Base-by-base conservation (phyloP, 1,139 yeast species). In the Taphrina deformans region DNA sequence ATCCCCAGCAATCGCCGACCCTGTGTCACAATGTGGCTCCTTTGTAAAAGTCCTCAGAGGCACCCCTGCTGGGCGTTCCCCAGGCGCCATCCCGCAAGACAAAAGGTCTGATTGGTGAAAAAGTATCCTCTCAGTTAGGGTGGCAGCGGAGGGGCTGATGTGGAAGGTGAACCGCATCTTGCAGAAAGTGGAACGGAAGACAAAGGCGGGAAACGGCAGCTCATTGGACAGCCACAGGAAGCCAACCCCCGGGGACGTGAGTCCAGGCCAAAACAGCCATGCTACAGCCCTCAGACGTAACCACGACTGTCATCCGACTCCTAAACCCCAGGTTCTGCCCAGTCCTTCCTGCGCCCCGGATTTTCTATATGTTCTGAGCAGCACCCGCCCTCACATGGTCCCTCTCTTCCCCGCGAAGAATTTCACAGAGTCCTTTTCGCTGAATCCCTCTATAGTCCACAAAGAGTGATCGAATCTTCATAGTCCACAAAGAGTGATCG, bases 301-400 rank as follows among this genome's bases (percentile, higher is more conserved):
- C 48, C 48, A 21, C 48, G n/a, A 44, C 48, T 44, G 48, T 44
- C 48, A 44, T 9, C n/a, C n/a, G 27, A n/a, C 48, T 27, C 27
- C 48, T 44, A 44, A 44, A 44, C 48, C 48, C 48, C 48, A 44
- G 26, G 21, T 14, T 29, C 33, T 29, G 44, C 18, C n/a, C 44
- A 38, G 44, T 16, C 18, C 44, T 38, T n/a, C 27, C 48, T 44
- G 48, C 48, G 27, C 48, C 48, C 48, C 48, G 48, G 48, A 21
- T 44, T 44, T 44, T 44, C 27, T 44, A 44, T 44, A 44, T 44
- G 27, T 21, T 23, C 48, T 44, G 27, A 9, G 27, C 48, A 21
- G 27, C n/a, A 44, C 21, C 48, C 48, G 48, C 48, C 48, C 26
- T 44, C n/a, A n/a, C n/a, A n/a, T n/a, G n/a, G n/a, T n/a, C n/a